A percentile compares a stretch with the other conserved stretches of the same genome.
Conservation (phyloP, 345 rosid species). For the Passiflora organensis region DNA sequence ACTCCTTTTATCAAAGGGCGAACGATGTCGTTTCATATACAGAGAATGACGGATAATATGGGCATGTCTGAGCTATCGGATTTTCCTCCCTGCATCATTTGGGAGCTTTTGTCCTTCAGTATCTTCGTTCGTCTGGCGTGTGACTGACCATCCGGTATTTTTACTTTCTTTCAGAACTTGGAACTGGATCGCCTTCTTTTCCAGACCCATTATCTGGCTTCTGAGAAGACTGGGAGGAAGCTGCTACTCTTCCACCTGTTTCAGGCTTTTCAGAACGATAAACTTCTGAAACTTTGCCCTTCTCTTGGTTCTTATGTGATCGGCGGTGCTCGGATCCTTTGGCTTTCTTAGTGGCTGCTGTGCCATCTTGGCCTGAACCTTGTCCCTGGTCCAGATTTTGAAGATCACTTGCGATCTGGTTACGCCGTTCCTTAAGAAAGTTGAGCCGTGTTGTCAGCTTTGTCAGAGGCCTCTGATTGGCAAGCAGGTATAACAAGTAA, state of each 20-base stretch:
- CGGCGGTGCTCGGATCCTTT: slow-evolving; percentile 8
- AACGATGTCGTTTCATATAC: too few relatives aligned
- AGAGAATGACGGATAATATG: too few relatives aligned
- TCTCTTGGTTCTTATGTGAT: background rate
- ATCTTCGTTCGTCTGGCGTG: background rate
- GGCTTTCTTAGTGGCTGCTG: slow-evolving; percentile 11
- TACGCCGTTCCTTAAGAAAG: slow-evolving; percentile 77
- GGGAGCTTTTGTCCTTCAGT: background rate
- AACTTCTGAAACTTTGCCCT: slow-evolving; percentile 11
- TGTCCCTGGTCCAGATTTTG: slow-evolving; percentile 48
- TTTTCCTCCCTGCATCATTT: slow-evolving; percentile 34
- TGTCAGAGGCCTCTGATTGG: slow-evolving; percentile 55
- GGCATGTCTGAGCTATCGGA: slow-evolving; percentile 7
- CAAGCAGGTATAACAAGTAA: slow-evolving; percentile 6
- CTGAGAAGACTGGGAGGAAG: slow-evolving; percentile 7
- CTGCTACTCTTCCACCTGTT: slow-evolving; percentile 1
- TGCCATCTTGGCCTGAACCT: slow-evolving; percentile 18
- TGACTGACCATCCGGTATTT: background rate
- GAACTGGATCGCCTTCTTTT: background rate
- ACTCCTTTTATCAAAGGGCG: too few relatives aligned
- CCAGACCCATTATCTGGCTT: slow-evolving; percentile 10
- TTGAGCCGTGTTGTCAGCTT: slow-evolving; percentile 75
- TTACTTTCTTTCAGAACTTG: background rate
- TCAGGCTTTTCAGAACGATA: slow-evolving; percentile 3
- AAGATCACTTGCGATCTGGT: slow-evolving; percentile 59